Conservation (phyloP, 352 stramenopile genomes). For the Phytopythium mirpurense region DNA sequence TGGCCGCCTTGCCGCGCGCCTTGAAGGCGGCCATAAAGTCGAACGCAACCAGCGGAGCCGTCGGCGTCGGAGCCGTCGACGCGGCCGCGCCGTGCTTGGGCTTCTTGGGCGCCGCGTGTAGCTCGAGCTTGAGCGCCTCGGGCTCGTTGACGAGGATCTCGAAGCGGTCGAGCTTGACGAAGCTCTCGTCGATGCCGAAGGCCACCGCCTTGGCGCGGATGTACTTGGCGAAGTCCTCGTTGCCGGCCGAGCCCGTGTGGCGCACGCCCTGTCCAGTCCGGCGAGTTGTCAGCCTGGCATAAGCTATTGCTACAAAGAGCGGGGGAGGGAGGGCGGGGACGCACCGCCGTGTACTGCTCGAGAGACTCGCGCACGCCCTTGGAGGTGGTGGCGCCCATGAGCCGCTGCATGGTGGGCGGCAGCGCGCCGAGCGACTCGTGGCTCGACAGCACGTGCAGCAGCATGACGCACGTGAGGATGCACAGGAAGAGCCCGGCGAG, state of each 20-base stretch:
- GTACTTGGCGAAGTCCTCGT: constrained; percentile 74
- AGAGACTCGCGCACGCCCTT: constrained; percentile 61
- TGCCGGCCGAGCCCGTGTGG: constrained; percentile 54
- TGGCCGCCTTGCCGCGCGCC: constrained; percentile 19
- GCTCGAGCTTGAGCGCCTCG: constrained; percentile 45
- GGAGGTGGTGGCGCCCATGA: constrained; percentile 67
- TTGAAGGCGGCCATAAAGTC: constrained; percentile 26
- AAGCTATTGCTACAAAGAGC: too few relatives aligned
- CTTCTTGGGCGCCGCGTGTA: constrained; percentile 12
- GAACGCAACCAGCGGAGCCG: constrained; percentile 9
- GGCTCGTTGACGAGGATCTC: constrained; percentile 76
- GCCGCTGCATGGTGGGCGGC: constrained; percentile 68
- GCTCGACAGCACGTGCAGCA: constrained; percentile 54
- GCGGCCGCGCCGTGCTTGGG: constrained; percentile 12
- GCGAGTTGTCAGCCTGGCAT: too few relatives aligned
- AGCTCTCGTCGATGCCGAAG: constrained; percentile 68
- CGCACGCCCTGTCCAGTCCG: constrained; percentile 34
- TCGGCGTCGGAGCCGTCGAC: constrained; percentile 21
- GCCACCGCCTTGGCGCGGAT: constrained; percentile 66
- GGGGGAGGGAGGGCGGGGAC: too few relatives aligned
- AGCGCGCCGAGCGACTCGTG: constrained; percentile 75
- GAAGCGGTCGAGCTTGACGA: constrained; percentile 80
- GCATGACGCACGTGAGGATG: constrained; percentile 56
- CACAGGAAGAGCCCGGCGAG: constrained; percentile 52
- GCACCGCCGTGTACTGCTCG: constrained; percentile 68